These are phyloP conservation scores for Bombardia bombarda DNA, from an alignment of 495 filamentous ascomycete species.

Conservation along the genomic window DNA sequence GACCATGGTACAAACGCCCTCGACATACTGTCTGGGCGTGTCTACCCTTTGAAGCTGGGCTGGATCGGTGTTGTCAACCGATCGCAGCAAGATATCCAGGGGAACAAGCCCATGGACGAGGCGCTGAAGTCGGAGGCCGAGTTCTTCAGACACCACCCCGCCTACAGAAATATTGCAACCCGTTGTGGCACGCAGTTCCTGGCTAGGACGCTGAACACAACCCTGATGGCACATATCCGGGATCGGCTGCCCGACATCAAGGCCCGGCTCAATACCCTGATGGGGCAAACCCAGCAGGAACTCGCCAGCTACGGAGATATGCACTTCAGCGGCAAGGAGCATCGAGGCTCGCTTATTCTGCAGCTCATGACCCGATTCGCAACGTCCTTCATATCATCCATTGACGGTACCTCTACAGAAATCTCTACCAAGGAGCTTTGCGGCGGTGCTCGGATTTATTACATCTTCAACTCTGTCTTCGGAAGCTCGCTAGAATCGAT, in stretches of 20 bases:
- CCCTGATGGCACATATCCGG: constrained; percentile 92
- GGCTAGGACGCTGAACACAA: constrained; percentile 90
- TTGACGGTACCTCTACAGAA: constrained; percentile 95
- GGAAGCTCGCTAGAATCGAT: constrained; percentile 94
- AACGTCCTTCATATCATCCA: constrained; percentile 95
- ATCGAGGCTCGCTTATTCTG: constrained; percentile 87
- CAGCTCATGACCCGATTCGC: constrained; percentile 98
- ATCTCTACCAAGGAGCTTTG: constrained; percentile 98
- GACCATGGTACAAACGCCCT: constrained; percentile 98
- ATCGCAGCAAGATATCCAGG: constrained; percentile 97
- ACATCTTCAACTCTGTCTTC: constrained; percentile 99
- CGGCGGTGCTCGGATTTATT: constrained; percentile 95
- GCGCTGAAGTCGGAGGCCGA: constrained; percentile 85
- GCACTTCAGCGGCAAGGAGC: constrained; percentile 96
- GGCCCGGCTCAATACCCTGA: constrained; percentile 90
- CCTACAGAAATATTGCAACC: constrained; percentile 91
- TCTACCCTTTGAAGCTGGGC: constrained; percentile 94
- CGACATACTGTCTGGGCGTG: constrained; percentile 90
- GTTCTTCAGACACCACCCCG: constrained; percentile 95
- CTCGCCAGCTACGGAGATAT: constrained; percentile 97
- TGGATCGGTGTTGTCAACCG: constrained; percentile 98
- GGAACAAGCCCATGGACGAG: constrained; percentile 82
- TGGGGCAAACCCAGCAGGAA: constrained; percentile 99
- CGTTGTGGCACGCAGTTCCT: constrained; percentile 93
- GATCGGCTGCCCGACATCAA: constrained; percentile 97